Evolutionary conservation across 306 rosid genomes (phyloP).

Genomic region (Sesbania bispinosa): DNA sequence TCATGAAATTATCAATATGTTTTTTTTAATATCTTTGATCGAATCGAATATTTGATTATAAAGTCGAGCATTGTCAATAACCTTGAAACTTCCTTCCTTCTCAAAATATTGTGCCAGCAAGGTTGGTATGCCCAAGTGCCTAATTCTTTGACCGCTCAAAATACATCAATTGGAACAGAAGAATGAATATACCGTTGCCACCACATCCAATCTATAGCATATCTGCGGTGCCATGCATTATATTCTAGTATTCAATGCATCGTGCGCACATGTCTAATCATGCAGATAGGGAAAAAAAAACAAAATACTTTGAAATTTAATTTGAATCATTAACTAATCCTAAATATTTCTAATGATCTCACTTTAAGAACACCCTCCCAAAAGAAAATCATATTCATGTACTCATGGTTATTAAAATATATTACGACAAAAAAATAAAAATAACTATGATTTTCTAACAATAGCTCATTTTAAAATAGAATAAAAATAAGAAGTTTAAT

Average conservation of each 20-base stretch:
- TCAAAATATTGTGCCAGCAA: slow-evolving; percentile 23
- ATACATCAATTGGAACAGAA: slow-evolving; percentile 19
- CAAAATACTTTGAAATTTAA: no score
- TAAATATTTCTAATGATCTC: not conserved
- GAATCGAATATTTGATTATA: not conserved
- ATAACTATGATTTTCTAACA: not conserved
- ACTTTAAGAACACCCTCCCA: not conserved
- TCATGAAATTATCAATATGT: not conserved
- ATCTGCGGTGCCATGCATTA: slow-evolving; percentile 3
- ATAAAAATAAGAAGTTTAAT: not conserved
- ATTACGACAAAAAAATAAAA: not conserved
- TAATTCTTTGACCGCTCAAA: slow-evolving; percentile 2
- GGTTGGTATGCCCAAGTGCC: slow-evolving; percentile 18
- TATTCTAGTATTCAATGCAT: slow-evolving; percentile 23
- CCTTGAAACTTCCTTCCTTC: slow-evolving; percentile 29
- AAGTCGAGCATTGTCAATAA: not conserved
- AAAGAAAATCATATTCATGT: no score
- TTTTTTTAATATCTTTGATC: slow-evolving; percentile 14
- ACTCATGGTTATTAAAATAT: not conserved
- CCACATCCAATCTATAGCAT: slow-evolving; percentile 17
- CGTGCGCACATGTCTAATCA: slow-evolving; percentile 17
- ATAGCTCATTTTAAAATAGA: not conserved
- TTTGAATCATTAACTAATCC: not conserved
- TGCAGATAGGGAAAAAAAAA: no score
- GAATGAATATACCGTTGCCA: slow-evolving; percentile 9